These are phyloP conservation scores for Trichophyton equinum DNA, from an alignment of 2,329 filamentous ascomycete genomes.

Conservation along the genomic window DNA sequence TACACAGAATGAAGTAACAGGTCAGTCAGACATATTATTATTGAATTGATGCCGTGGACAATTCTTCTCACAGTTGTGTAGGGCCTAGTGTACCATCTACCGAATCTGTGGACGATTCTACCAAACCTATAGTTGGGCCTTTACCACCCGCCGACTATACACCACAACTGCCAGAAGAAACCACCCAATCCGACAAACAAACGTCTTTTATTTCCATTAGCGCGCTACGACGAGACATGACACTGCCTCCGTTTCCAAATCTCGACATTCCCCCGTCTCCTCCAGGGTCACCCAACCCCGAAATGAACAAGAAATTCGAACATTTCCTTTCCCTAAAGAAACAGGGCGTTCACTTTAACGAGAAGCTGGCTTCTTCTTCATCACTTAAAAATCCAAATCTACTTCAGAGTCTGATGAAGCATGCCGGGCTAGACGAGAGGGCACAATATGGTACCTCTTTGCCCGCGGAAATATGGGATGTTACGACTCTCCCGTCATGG, in stretches of 20 bases:
- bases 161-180: slow-evolving; percentile 3
- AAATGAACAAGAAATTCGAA: slow-evolving; percentile 43
- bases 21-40: neutral
- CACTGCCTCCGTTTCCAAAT: slow-evolving; percentile 36
- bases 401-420: slow-evolving; percentile 44
- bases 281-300: slow-evolving; percentile 33
- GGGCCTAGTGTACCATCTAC: slow-evolving; percentile 12
- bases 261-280: slow-evolving; percentile 36
- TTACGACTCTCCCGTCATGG: slow-evolving; percentile 28
- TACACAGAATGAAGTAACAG: neutral
- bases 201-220: slow-evolving; percentile 41
- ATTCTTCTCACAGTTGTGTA: neutral
- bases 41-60: neutral
- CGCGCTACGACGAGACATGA: slow-evolving; percentile 44
- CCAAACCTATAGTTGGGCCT: slow-evolving; percentile 24
- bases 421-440: slow-evolving; percentile 42
- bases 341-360: slow-evolving; percentile 52
- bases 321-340: slow-evolving; percentile 51
- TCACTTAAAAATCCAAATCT: slow-evolving; percentile 49
- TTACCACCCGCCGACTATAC: slow-evolving; percentile 18
- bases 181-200: slow-evolving; percentile 14
- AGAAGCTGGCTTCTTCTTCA: slow-evolving; percentile 44
- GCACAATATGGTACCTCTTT: slow-evolving; percentile 44
- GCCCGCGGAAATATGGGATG: slow-evolving; percentile 30
- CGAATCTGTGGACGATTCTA: neutral